A percentile compares a stretch with the other conserved stretches of the same genome.
Conservation (phyloP, 2,329 filamentous ascomycete genomes). For the Pseudonectria foliicola region DNA sequence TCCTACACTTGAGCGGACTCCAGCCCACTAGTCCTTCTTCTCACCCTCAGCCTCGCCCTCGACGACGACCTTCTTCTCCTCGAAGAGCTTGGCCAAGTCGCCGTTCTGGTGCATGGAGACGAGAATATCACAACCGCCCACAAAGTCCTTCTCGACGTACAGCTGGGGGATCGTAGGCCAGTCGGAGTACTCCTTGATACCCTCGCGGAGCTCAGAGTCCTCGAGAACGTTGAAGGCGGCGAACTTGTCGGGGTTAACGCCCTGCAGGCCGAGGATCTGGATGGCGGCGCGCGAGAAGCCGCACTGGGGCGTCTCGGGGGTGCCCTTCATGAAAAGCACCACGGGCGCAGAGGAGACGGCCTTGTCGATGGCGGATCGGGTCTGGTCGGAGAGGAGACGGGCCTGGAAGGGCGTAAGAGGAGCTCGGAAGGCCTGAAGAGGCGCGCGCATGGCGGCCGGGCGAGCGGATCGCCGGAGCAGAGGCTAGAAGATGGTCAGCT, state of each 20-base stretch:
- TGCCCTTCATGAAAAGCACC: conserved; percentile 99
- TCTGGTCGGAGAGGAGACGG: conserved; percentile 74
- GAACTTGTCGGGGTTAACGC: conserved; percentile 91
- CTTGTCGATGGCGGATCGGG: conserved; percentile 78
- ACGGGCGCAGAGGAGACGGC: conserved; percentile 83
- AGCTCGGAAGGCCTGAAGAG: conserved; percentile 17
- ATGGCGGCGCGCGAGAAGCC: conserved; percentile 94
- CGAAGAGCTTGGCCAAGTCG: conserved; percentile 81
- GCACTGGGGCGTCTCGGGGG: conserved; percentile 90
- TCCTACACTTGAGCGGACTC: conserved; percentile 16
- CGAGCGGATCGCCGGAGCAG: conserved; percentile 32
- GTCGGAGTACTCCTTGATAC: conserved; percentile 98
- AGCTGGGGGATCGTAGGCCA: conserved; percentile 98
- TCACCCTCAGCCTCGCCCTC: conserved; percentile 41
- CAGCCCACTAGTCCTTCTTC: conserved; percentile 25
- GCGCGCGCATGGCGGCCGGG: conserved; percentile 23
- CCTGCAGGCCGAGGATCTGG: conserved; percentile 89
- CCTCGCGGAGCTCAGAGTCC: conserved; percentile 76
- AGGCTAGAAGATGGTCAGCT: conserved; percentile 20
- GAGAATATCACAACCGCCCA: conserved; percentile 96
- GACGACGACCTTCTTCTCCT: conserved; percentile 80
- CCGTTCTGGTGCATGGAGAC: conserved; percentile 97
- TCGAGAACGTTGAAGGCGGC: conserved; percentile 97
- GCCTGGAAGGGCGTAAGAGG: conserved; percentile 33
- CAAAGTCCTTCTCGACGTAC: conserved; percentile 91